Evolutionary conservation across 2,329 filamentous ascomycete genomes (phyloP).

Genomic region (Nemania diffusa): DNA sequence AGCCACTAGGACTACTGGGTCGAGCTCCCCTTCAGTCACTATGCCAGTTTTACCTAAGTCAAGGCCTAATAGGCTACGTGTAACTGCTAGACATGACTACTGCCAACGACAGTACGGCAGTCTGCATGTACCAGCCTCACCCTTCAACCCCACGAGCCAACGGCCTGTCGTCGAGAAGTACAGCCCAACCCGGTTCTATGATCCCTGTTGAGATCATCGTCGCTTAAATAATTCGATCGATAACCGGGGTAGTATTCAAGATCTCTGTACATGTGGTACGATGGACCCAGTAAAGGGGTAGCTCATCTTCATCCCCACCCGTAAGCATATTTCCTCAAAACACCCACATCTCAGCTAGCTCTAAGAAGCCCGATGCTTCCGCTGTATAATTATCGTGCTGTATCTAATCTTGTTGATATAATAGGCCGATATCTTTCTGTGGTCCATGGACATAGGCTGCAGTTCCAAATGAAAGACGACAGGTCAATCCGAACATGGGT

Average conservation of each 20-base stretch:
- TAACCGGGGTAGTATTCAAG: conserved; percentile 38
- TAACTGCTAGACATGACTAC: conserved; percentile 15
- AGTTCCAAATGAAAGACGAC: conserved; percentile 28
- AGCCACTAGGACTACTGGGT: not conserved
- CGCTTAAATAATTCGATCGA: conserved; percentile 31
- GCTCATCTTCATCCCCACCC: conserved; percentile 17
- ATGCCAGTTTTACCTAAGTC: not conserved
- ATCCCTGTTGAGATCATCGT: conserved; percentile 36
- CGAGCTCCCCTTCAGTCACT: not conserved
- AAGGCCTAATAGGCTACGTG: conserved; percentile 3
- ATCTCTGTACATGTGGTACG: conserved; percentile 25
- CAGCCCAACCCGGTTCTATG: conserved; percentile 32
- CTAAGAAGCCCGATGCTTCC: not conserved
- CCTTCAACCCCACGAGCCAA: conserved; percentile 33
- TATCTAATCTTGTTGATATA: not conserved
- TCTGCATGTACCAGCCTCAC: conserved; percentile 40
- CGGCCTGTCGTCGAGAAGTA: conserved; percentile 30
- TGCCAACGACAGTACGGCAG: conserved; percentile 37
- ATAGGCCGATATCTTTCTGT: not conserved
- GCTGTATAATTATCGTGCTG: not conserved
- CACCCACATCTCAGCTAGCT: not conserved
- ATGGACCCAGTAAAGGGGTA: conserved; percentile 26
- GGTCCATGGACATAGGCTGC: conserved; percentile 11
- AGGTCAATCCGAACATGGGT: conserved; percentile 25
- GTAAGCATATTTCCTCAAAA: conserved; percentile 9